Evolutionary conservation across 1,284 basidiomycete species (phyloP).

Genomic region (Trametes pubescens): DNA sequence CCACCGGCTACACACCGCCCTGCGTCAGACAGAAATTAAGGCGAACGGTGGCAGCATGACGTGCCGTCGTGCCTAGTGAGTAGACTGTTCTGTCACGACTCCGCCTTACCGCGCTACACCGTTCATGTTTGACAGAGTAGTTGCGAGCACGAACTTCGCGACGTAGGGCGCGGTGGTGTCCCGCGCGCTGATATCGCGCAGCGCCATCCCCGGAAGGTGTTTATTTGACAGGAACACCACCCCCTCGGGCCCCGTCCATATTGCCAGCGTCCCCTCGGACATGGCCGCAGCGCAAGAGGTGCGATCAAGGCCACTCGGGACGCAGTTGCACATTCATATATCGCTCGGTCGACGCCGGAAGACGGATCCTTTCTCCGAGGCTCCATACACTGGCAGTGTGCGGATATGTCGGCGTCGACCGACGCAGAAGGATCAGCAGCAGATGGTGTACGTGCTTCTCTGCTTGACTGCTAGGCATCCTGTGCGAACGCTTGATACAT

Average conservation of each 20-base stretch:
- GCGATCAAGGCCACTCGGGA: not conserved
- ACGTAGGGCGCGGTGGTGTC: not conserved
- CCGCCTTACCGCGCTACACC: constrained; percentile 1
- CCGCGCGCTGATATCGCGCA: constrained; percentile 12
- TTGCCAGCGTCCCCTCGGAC: not conserved
- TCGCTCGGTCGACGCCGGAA: not conserved
- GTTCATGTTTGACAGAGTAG: constrained; percentile 17
- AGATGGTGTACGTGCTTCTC: constrained; percentile 11
- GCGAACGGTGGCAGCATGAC: constrained; percentile 5
- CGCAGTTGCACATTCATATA: not conserved
- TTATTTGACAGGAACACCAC: not conserved
- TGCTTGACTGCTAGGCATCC: constrained; percentile 2
- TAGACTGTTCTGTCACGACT: not conserved
- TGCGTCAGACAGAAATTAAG: constrained; percentile 6
- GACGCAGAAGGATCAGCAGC: not conserved
- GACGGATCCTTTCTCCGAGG: not conserved
- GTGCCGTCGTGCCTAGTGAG: constrained; percentile 13
- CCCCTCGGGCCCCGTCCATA: not conserved
- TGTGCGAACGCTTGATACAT: constrained; percentile 17
- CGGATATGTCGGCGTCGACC: constrained; percentile 1
- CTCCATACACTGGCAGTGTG: not conserved
- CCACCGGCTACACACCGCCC: constrained; percentile 10
- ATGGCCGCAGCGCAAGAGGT: not conserved
- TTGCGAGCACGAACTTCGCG: constrained; percentile 9
- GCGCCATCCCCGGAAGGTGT: not conserved